phyloP scores from a whole-genome alignment of 2,329 filamentous ascomycete species.

The Bipolaris zeicola region DNA sequence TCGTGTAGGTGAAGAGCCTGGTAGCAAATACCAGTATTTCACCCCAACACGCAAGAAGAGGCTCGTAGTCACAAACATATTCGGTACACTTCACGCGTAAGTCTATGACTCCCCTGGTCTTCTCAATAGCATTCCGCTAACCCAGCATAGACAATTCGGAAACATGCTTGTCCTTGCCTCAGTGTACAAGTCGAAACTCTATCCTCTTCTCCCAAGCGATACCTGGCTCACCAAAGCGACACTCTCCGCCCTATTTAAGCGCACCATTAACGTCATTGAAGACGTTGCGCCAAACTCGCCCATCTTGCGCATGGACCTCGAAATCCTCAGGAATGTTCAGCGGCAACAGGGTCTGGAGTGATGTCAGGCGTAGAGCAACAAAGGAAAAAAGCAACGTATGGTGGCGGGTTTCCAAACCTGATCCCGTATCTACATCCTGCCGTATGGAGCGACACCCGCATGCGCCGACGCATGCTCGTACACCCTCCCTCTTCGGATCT shows the following conservation, averaged over 20 bases:
- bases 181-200: slow-evolving; percentile 66
- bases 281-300: slow-evolving; percentile 74
- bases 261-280: slow-evolving; percentile 76
- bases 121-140: slow-evolving; percentile 10
- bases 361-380: slow-evolving; percentile 5
- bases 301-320: slow-evolving; percentile 73
- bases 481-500: not conserved
- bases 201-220: slow-evolving; percentile 38
- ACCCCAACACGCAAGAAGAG: slow-evolving; percentile 65
- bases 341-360: slow-evolving; percentile 24
- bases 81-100: slow-evolving; percentile 78
- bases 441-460: slow-evolving; percentile 3
- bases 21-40: slow-evolving; percentile 48
- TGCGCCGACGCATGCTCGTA: slow-evolving; percentile 2
- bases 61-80: slow-evolving; percentile 91
- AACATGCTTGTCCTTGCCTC: slow-evolving; percentile 91
- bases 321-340: slow-evolving; percentile 65
- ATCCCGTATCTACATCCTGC: slow-evolving; percentile 1
- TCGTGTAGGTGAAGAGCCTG: slow-evolving; percentile 54
- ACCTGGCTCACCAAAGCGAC: slow-evolving; percentile 33
- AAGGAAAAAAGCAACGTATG: slow-evolving; percentile 11
- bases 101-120: slow-evolving; percentile 14
- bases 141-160: slow-evolving; percentile 79
- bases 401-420: not conserved
- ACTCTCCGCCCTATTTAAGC: slow-evolving; percentile 34